These are phyloP conservation scores for Myxozyma melibiosi DNA, from an alignment of 805 yeast species.

Conservation along the genomic window DNA sequence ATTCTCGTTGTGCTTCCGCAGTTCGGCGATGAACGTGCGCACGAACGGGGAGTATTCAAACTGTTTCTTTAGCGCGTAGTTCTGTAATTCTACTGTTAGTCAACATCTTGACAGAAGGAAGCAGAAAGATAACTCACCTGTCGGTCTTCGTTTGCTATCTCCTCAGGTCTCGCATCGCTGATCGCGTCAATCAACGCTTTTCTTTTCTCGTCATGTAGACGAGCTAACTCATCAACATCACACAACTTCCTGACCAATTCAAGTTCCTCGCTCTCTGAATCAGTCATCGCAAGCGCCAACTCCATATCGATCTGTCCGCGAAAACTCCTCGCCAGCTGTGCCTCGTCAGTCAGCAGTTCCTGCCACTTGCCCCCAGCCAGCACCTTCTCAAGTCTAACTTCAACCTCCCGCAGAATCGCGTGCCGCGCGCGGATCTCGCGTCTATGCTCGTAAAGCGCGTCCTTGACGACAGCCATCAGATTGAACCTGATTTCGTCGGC, in stretches of 20 bases:
- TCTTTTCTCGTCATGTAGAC: background rate
- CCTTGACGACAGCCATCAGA: conserved; percentile 25
- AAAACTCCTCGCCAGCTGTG: background rate
- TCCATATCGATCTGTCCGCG: background rate
- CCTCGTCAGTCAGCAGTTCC: background rate
- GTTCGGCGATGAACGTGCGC: conserved; percentile 12
- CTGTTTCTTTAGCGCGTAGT: conserved; percentile 6
- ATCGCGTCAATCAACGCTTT: background rate
- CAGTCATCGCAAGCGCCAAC: background rate
- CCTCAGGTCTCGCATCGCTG: background rate
- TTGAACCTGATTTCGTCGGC: conserved; percentile 25
- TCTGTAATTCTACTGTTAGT: background rate
- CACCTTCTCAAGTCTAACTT: background rate
- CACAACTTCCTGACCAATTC: background rate
- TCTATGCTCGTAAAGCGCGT: background rate
- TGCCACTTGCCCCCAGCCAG: background rate
- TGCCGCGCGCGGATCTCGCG: background rate
- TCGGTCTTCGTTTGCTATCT: background rate
- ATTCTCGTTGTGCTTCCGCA: background rate
- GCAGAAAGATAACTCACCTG: background rate
- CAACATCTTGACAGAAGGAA: background rate
- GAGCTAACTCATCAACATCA: background rate
- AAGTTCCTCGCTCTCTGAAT: background rate
- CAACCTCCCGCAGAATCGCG: background rate
- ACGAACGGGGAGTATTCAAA: conserved; percentile 20